Evolutionary conservation across 2,329 filamentous ascomycete species (phyloP).

Genomic region (Annulohypoxylon truncatum): DNA sequence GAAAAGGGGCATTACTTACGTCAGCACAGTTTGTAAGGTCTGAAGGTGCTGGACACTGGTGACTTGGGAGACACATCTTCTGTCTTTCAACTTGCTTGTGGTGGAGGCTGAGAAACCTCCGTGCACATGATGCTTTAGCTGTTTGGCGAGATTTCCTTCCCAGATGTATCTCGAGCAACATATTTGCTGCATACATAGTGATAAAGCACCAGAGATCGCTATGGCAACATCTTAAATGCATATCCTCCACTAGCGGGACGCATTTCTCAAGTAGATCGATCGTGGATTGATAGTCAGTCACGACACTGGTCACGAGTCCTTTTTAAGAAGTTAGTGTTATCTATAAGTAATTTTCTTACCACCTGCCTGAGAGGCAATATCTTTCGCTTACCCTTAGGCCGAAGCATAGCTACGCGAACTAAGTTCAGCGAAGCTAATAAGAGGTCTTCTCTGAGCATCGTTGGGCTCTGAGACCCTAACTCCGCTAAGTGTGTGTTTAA

Average conservation of each 20-base stretch:
- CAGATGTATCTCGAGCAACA: slow-evolving; percentile 42
- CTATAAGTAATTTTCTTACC: not conserved
- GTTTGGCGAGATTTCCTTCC: slow-evolving; percentile 33
- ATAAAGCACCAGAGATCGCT: slow-evolving; percentile 44
- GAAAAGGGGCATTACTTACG: slow-evolving; percentile 2
- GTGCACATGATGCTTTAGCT: slow-evolving; percentile 39
- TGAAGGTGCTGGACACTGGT: not conserved
- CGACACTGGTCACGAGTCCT: slow-evolving; percentile 25
- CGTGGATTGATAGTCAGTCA: slow-evolving; percentile 25
- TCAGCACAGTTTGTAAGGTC: not conserved
- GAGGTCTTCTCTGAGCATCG: slow-evolving; percentile 39
- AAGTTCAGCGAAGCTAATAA: slow-evolving; percentile 40
- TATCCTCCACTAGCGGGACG: slow-evolving; percentile 40
- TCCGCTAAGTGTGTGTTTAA: slow-evolving; percentile 35
- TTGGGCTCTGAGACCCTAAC: slow-evolving; percentile 27
- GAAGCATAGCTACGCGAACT: slow-evolving; percentile 36
- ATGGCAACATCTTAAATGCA: slow-evolving; percentile 39
- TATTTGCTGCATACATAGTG: slow-evolving; percentile 40
- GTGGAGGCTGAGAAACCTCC: slow-evolving; percentile 40
- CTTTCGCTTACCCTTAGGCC: slow-evolving; percentile 29
- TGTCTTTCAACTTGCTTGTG: slow-evolving; percentile 24
- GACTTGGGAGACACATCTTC: slow-evolving; percentile 6
- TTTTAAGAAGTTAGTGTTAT: not conserved
- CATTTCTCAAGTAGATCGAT: slow-evolving; percentile 42
- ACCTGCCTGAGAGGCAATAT: not conserved